Evolutionary conservation across 192 early-diverging fungal species (phyloP).

Genomic region (Mortierella claussenii): DNA sequence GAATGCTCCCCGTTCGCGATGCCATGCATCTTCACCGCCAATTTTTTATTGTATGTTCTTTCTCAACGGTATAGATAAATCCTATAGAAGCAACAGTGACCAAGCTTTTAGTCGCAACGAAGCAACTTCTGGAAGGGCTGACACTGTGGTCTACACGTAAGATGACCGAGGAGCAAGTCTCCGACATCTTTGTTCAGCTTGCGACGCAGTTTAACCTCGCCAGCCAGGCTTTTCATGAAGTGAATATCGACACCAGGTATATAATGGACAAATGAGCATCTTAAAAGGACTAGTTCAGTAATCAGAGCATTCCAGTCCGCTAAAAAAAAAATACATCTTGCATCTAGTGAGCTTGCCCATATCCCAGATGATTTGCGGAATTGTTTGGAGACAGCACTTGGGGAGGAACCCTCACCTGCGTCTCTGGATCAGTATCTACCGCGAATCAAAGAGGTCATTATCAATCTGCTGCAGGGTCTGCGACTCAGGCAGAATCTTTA

Average conservation of each 20-base stretch:
- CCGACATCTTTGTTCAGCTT: slow-evolving; percentile 57
- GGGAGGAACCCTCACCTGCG: slow-evolving; percentile 53
- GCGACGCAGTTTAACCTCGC: slow-evolving; percentile 57
- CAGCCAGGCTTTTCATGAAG: slow-evolving; percentile 46
- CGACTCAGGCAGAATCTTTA: slow-evolving; percentile 62
- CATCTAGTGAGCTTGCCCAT: slow-evolving; percentile 54
- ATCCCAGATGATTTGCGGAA: slow-evolving; percentile 56
- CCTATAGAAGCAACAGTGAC: slow-evolving; percentile 61
- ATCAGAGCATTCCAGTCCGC: no score
- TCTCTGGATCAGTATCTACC: slow-evolving; percentile 62
- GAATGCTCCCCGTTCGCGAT: no score
- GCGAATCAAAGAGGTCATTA: slow-evolving; percentile 63
- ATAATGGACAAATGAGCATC: not conserved
- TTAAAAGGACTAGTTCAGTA: no score
- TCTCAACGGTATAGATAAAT: slow-evolving; percentile 38
- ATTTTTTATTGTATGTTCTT: not conserved
- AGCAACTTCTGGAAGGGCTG: slow-evolving; percentile 58
- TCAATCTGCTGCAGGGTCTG: slow-evolving; percentile 61
- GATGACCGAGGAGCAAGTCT: slow-evolving; percentile 56
- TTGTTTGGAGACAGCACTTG: slow-evolving; percentile 58
- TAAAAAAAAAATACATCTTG: not conserved
- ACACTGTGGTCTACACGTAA: slow-evolving; percentile 57
- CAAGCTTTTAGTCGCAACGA: slow-evolving; percentile 58
- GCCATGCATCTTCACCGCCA: no score
- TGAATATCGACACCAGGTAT: slow-evolving; percentile 54